These are phyloP conservation scores for Letharia columbiana DNA, from an alignment of 495 filamentous ascomycete species.

Conservation along the genomic window DNA sequence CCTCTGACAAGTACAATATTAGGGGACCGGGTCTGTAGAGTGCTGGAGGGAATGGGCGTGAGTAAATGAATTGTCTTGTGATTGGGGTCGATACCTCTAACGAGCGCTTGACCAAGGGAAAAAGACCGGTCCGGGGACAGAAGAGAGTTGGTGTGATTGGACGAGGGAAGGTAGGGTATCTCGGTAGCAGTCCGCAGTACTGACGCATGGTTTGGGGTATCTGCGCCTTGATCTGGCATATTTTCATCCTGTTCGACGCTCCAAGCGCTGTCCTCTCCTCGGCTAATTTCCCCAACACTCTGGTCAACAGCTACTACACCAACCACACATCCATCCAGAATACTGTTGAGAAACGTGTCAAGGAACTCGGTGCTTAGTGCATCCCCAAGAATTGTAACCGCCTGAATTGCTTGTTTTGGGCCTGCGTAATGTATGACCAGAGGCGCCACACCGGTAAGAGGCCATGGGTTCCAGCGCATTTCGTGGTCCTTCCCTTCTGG, in stretches of 20 bases:
- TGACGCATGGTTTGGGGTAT: not conserved
- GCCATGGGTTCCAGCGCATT: constrained; percentile 40
- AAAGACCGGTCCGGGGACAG: constrained; percentile 38
- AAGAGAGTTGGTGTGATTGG: constrained; percentile 33
- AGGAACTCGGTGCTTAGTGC: constrained; percentile 32
- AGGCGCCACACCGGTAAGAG: constrained; percentile 41
- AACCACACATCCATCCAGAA: constrained; percentile 51
- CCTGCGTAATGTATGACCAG: constrained; percentile 51
- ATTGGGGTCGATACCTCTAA: constrained; percentile 39
- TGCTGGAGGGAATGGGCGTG: constrained; percentile 38
- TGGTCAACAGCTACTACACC: constrained; percentile 41
- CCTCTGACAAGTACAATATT: constrained; percentile 47
- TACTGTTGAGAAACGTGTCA: constrained; percentile 35
- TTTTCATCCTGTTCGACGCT: not conserved
- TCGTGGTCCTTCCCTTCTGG: constrained; percentile 25
- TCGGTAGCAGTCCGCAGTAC: constrained; percentile 31
- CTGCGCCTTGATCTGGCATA: not conserved
- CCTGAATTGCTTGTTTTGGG: constrained; percentile 41
- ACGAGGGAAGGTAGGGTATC: constrained; percentile 39
- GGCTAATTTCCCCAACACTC: too few relatives aligned
- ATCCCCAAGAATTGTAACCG: constrained; percentile 46
- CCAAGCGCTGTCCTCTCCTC: not conserved
- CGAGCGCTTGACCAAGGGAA: constrained; percentile 44
- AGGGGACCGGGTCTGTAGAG: constrained; percentile 31
- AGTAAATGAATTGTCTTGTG: constrained; percentile 38